Percentiles rank a stretch among this genome's conserved stretches.
Evolutionary conservation across 2,329 filamentous ascomycete genomes (phyloP).

Genomic region (Sordariomycetes sp.): DNA sequence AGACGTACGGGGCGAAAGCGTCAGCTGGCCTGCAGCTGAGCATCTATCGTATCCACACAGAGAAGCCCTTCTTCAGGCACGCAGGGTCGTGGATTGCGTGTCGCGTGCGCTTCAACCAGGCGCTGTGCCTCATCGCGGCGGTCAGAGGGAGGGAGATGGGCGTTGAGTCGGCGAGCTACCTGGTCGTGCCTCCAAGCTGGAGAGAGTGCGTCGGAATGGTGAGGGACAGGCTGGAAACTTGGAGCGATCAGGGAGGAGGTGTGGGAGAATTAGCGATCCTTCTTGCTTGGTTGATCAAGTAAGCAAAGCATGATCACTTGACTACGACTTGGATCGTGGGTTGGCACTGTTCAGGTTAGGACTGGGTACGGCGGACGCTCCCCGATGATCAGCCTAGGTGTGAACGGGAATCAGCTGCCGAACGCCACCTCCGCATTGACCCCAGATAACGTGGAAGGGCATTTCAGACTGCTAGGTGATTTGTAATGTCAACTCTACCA

Average conservation of each 20-base stretch:
- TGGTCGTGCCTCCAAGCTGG: slow-evolving; percentile 8
- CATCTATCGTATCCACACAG: slow-evolving; percentile 8
- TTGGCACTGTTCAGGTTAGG: too few species aligned
- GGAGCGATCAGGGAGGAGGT: slow-evolving; percentile 8
- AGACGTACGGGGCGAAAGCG: slow-evolving; percentile 6
- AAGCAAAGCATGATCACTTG: background rate
- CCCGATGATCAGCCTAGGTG: too few species aligned
- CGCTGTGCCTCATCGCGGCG: slow-evolving; percentile 8
- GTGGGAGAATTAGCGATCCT: slow-evolving; percentile 5
- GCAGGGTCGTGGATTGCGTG: slow-evolving; percentile 9
- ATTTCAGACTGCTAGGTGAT: too few species aligned
- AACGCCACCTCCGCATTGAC: too few species aligned
- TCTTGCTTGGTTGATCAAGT: slow-evolving; percentile 6
- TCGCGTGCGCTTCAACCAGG: slow-evolving; percentile 9
- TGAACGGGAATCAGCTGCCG: too few species aligned
- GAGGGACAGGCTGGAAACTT: slow-evolving; percentile 6
- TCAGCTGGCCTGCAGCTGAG: slow-evolving; percentile 6
- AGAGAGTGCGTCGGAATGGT: slow-evolving; percentile 7
- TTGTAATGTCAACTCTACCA: too few species aligned
- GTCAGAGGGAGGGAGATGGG: slow-evolving; percentile 6
- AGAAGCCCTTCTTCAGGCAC: slow-evolving; percentile 8
- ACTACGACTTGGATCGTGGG: background rate
- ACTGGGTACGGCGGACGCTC: too few species aligned
- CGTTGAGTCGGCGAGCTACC: slow-evolving; percentile 4
- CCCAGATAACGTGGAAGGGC: too few species aligned